Base-by-base conservation (phyloP, 441 rosid species). In the Jatropha multifida region DNA sequence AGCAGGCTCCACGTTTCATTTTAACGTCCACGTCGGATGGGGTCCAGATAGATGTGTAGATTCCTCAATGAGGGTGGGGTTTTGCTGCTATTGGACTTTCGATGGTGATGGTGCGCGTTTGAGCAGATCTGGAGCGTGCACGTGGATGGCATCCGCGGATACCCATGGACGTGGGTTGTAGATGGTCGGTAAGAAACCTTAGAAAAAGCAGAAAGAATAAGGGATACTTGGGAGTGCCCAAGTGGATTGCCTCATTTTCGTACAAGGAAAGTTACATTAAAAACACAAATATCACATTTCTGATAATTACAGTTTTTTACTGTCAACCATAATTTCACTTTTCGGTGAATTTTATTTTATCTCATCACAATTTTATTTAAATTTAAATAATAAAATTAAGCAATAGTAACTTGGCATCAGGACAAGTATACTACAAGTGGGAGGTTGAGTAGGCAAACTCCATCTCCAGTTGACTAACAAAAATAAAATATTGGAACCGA, bases 171-270 rank as follows among this genome's bases (percentile, higher is more conserved):
- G 32, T 69, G 75, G 81, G 76, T 77, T 76, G 46, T 55, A 14
- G 75, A 65, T 81, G 73, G 88, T 77, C 81, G 84, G 81, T 49
- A 73, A 65, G 74, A 73, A 60, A 78, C 69, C 66, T 18, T n/a
- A 7, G 40, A 68, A 76, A 63, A 11, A 8, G 17, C 72, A 69
- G 68, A 20, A 72, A 72, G 68, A 69, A 14, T n/a, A 7, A 1
- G 9, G 48, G 62, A 79, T 81, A 72, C 71, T 14, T 75, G 83
- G 81, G 52, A 49, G 5, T 66, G 0, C 15, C 1, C 3, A 1
- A 67, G 11, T 81, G 68, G 82, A 1, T 17, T 14, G 5, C 0
- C 1, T 15, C 4, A 40, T 38, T 18, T 68, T 71, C 76, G 41
- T 82, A 18, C 18, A 11, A 17, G 48, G 23, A 0, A 69, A 60